A percentile compares a stretch with the other conserved stretches of the same genome.
These are phyloP conservation scores for Mangifera indica DNA, from an alignment of 345 rosid species.

Conservation along the genomic window DNA sequence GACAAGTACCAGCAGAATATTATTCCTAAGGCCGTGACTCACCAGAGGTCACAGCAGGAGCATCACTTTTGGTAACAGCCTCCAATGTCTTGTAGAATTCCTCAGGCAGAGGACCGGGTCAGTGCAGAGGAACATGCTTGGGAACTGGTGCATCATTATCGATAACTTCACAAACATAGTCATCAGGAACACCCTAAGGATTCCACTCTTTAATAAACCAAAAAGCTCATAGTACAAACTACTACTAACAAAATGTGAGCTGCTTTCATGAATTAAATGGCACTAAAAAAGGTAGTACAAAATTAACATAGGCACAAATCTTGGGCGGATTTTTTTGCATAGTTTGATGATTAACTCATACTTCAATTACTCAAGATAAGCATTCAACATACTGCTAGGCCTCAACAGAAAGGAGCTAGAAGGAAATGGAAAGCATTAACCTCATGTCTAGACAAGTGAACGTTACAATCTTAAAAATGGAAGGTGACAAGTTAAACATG, in stretches of 20 bases:
- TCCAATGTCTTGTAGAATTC: constrained; percentile 81
- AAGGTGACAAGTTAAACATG: background rate
- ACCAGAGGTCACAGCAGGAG: constrained; percentile 47
- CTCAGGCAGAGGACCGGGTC: constrained; percentile 92
- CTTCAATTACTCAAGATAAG: background rate
- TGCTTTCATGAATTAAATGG: background rate
- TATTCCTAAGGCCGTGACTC: constrained; percentile 52
- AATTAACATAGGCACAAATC: background rate
- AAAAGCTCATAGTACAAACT: background rate
- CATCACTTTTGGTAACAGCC: constrained; percentile 43
- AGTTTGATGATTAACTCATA: background rate
- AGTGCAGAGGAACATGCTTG: constrained; percentile 88
- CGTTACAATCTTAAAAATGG: background rate
- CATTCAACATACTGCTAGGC: background rate
- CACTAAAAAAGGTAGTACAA: background rate
- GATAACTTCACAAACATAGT: constrained; percentile 83
- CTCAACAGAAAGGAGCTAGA: too few species aligned
- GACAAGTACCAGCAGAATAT: constrained; percentile 8
- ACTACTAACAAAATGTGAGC: constrained; percentile 1
- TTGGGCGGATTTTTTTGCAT: background rate
- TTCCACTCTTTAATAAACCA: constrained; percentile 73
- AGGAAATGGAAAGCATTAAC: background rate
- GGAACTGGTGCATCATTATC: constrained; percentile 92
- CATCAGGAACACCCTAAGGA: constrained; percentile 98
- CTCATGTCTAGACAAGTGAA: background rate